Percentiles rank a stretch among this genome's conserved stretches.
Conservation (phyloP, 495 filamentous ascomycete species). For the Opeltia flavorubescens region DNA sequence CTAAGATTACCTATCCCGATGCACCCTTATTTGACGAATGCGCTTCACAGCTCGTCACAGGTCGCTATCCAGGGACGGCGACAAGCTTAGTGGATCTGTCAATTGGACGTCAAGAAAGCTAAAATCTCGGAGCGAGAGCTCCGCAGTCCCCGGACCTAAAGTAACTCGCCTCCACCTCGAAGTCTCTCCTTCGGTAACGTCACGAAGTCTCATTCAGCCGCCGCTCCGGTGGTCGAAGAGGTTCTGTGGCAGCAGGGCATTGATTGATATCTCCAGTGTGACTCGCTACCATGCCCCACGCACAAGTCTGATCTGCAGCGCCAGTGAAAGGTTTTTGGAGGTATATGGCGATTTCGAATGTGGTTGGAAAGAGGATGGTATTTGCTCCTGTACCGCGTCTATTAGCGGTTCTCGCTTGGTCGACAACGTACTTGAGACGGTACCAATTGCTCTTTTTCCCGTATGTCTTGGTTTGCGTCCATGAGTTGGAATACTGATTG, state of each 20-base stretch:
- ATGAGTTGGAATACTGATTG: neutral
- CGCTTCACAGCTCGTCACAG: too few species aligned
- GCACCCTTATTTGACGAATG: too few species aligned
- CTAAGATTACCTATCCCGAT: too few species aligned
- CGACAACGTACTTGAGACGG: neutral
- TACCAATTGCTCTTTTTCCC: neutral
- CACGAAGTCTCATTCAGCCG: neutral
- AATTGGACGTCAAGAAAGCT: too few species aligned
- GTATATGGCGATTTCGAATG: slow-evolving; percentile 1
- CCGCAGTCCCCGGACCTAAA: too few species aligned
- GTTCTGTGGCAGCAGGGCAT: neutral
- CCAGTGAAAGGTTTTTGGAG: slow-evolving; percentile 1
- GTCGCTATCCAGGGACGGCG: too few species aligned
- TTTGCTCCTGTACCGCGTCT: neutral
- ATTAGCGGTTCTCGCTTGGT: neutral
- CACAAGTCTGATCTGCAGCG: neutral
- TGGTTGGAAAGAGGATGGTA: neutral
- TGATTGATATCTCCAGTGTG: neutral
- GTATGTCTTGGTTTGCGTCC: neutral
- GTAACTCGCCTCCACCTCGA: too few species aligned
- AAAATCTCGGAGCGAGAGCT: too few species aligned
- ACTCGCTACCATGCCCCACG: slow-evolving; percentile 1
- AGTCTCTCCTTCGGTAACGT: neutral
- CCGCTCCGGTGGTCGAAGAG: slow-evolving; percentile 1
- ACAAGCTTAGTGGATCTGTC: too few species aligned